phyloP scores from a whole-genome alignment of 768 basidiomycete genomes.

The Rickenella mellea region DNA sequence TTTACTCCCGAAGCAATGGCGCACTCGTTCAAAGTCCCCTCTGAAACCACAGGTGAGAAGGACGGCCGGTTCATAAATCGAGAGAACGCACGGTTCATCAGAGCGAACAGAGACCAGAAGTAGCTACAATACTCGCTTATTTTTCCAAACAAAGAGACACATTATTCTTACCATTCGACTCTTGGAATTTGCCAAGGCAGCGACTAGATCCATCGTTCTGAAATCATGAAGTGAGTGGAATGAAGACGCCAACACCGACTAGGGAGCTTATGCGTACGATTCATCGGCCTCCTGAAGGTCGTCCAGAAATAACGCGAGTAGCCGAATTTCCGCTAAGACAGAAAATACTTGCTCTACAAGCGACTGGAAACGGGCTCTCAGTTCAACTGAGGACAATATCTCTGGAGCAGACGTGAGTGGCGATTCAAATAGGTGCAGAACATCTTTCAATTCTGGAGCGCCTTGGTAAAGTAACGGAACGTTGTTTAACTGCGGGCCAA shows the following conservation, averaged over 20 bases:
- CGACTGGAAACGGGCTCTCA: conserved; percentile 61
- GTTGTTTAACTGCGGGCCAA: conserved; percentile 65
- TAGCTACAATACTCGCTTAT: conserved; percentile 27
- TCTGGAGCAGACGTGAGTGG: conserved; percentile 42
- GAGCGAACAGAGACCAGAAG: conserved; percentile 56
- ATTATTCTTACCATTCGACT: conserved; percentile 47
- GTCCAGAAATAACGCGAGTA: conserved; percentile 65
- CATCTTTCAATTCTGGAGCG: conserved; percentile 58
- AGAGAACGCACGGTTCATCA: conserved; percentile 36
- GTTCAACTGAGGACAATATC: conserved; percentile 44
- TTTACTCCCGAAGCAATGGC: conserved; percentile 46
- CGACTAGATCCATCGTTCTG: conserved; percentile 59
- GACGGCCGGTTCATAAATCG: not conserved
- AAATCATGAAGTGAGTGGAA: not conserved
- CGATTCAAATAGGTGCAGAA: conserved; percentile 47
- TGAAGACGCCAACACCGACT: conserved; percentile 5
- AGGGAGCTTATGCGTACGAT: conserved; percentile 32
- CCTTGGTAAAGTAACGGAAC: conserved; percentile 63
- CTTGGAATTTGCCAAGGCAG: conserved; percentile 52
- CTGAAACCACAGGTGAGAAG: conserved; percentile 14
- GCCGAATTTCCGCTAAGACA: conserved; percentile 57
- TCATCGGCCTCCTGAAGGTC: conserved; percentile 70
- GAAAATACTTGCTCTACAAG: conserved; percentile 62
- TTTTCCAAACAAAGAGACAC: not conserved
- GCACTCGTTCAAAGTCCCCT: conserved; percentile 38